Conservation (phyloP, 148 eudicot genomes). For the Cornus kousa region DNA sequence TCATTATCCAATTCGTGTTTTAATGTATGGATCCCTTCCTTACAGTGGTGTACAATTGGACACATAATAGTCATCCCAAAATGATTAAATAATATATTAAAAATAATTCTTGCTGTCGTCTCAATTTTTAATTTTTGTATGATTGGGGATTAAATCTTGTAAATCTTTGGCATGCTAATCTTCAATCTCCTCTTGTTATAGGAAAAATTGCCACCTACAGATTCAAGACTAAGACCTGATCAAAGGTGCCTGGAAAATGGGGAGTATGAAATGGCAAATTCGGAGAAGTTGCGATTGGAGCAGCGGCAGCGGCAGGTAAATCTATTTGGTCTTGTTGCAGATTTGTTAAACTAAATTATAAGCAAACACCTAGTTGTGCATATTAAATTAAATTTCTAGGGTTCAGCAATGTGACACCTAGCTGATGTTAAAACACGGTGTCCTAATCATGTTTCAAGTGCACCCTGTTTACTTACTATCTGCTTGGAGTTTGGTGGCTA, state of each 20-base stretch:
- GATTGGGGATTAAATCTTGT: not conserved
- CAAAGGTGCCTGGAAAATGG: slow-evolving; percentile 90
- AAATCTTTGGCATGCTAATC: not conserved
- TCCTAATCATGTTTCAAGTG: too few species aligned
- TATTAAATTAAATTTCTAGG: not conserved
- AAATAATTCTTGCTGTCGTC: not conserved
- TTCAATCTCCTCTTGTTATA: slow-evolving; percentile 16
- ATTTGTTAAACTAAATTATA: not conserved
- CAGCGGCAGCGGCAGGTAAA: slow-evolving; percentile 91
- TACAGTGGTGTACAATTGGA: not conserved
- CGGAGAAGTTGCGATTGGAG: slow-evolving; percentile 85
- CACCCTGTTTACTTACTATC: too few species aligned
- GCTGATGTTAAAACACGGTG: too few species aligned
- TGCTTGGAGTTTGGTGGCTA: too few species aligned
- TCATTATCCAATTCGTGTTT: not conserved
- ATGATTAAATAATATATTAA: not conserved
- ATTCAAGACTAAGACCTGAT: slow-evolving; percentile 92
- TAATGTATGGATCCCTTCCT: not conserved
- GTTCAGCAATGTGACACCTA: not conserved
- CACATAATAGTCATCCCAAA: not conserved
- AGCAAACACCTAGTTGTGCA: not conserved
- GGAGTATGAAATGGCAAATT: slow-evolving; percentile 83
- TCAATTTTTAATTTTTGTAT: not conserved
- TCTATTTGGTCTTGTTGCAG: slow-evolving; percentile 1
- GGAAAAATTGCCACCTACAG: slow-evolving; percentile 95